Evolutionary conservation across 1,284 basidiomycete species (phyloP), one percentile per base, ranked within the genome.

Genomic region (Ceratobasidium theobromae): DNA sequence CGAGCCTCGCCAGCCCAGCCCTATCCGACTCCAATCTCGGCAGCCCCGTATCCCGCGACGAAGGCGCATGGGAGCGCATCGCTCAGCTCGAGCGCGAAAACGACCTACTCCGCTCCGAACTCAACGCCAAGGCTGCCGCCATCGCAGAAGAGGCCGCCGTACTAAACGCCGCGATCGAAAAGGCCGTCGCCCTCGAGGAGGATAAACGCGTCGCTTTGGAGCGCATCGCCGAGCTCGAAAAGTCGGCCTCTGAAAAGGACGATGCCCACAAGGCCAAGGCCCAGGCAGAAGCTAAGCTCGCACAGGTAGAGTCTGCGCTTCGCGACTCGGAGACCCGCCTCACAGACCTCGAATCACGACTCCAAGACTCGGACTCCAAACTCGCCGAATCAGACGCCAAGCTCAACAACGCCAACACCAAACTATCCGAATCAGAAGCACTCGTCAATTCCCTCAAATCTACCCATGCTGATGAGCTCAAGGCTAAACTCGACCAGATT

Each of bases 401-500:
- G 18, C 43, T 45, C 35, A 38, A 38, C 8, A 16, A 38, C 9
- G 35, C 35, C 8, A 16, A 38, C 9, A 38, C 35, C 35, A 38
- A 38, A 38, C 35, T 8, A 16, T 38, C 35, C 35, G 35, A 38
- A 16, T 8, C 35, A 8, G 35, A 38, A 38, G 8, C 35, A 8
- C n/a, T n/a, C n/a, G n/a, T n/a, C n/a, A n/a, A n/a, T n/a, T n/a
- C 35, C 8, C 35, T 38, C 35, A 38, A 38, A 16, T 8, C 35
- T 6, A 8, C 35, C 72, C 82, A 78, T 58, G 78, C 82, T 48
- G 78, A 80, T 0, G 73, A 79, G 21, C 72, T 87, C 16, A 77
- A 78, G 35, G 77, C 82, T 9, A 87, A 87, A 73, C 79, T 84
- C 53, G 77, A 79, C 3, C 83, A 85, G 71, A 82, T 89, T 51